Base-by-base conservation (phyloP, 371 early-diverging fungal species). In the Circinella umbellata region DNA sequence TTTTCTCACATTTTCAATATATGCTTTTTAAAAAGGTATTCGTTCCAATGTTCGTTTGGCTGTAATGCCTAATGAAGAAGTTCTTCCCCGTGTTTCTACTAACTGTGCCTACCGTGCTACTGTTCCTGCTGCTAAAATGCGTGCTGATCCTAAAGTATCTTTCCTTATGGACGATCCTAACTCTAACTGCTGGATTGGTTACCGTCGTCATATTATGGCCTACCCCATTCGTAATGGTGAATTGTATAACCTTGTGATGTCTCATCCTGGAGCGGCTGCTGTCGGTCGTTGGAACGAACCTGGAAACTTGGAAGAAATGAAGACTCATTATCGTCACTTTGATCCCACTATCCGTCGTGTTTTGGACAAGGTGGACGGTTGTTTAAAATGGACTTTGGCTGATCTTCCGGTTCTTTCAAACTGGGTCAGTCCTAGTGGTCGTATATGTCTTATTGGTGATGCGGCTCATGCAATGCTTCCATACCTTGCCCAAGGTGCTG, bases 91-190 rank as follows among this genome's bases (percentile, higher is more conserved):
- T 17, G 59, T 66, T 6, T 76, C 76, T 11, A 73, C 73, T n/a
- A 76, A 76, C 57, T 76, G 76, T 53, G 76, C 76, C 15, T 76
- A 73, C 34, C 76, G 76, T 48, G 76, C 76, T n/a, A 76, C 76
- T 20, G 69, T 76, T 13, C 73, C 76, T 18, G 66, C 63, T 27
- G 71, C 51, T 13, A 27, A 55, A 11, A 76, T 76, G 71, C 70
- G 73, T 18, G 67, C 76, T 20, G 76, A 76, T 49, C 71, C 76
- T 15, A 60, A 66, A 46, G 68, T 76, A 14, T 55, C 76, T 13
- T 68, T 65, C 38, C 54, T 76, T n/a, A 70, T 76, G 73, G 70
- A 76, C 20, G 73, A 73, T 48, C 71, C 67, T 39, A 76, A 73
- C 57, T 76, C 76, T 5, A 73, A 76, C 61, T 76, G 73, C 62